Percentiles rank a stretch among this genome's conserved stretches.
Evolutionary conservation across 208 protist species (phyloP).

Genomic region (Vickermania ingenoplastis): DNA sequence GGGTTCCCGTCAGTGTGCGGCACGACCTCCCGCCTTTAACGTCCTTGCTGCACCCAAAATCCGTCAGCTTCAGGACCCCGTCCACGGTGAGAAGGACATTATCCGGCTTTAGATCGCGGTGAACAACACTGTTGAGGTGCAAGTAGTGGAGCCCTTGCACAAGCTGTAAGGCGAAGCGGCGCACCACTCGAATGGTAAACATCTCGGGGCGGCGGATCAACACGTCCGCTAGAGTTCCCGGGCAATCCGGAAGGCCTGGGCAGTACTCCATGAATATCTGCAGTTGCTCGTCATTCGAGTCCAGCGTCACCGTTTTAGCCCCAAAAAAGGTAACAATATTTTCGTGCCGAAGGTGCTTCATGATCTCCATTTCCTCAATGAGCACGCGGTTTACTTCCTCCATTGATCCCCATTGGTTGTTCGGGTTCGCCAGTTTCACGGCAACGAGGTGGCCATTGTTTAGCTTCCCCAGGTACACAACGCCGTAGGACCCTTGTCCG

Average conservation of each 20-base stretch:
- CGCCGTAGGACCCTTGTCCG: neutral
- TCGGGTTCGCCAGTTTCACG: slow-evolving; percentile 1
- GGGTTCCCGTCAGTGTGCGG: slow-evolving; percentile 34
- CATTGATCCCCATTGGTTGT: neutral
- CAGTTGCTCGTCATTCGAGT: neutral
- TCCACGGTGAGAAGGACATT: slow-evolving; percentile 42
- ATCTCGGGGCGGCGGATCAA: neutral
- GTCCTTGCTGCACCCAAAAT: slow-evolving; percentile 42
- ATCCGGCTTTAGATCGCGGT: slow-evolving; percentile 50
- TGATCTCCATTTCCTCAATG: neutral
- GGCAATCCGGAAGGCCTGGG: neutral
- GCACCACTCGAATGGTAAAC: neutral
- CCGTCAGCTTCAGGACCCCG: slow-evolving; percentile 42
- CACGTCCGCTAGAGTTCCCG: neutral
- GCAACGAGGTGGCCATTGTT: neutral
- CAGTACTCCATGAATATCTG: neutral
- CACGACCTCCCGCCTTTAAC: slow-evolving; percentile 21
- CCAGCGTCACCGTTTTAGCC: neutral
- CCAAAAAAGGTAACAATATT: neutral
- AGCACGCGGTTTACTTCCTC: slow-evolving; percentile 63
- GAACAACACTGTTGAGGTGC: slow-evolving; percentile 39
- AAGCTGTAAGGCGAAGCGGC: neutral
- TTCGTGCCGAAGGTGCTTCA: neutral
- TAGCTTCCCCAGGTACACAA: neutral
- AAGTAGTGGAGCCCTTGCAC: slow-evolving; percentile 35